These are phyloP conservation scores for Sporothrix protearum DNA, from an alignment of 2,329 filamentous ascomycete species.

Conservation along the genomic window DNA sequence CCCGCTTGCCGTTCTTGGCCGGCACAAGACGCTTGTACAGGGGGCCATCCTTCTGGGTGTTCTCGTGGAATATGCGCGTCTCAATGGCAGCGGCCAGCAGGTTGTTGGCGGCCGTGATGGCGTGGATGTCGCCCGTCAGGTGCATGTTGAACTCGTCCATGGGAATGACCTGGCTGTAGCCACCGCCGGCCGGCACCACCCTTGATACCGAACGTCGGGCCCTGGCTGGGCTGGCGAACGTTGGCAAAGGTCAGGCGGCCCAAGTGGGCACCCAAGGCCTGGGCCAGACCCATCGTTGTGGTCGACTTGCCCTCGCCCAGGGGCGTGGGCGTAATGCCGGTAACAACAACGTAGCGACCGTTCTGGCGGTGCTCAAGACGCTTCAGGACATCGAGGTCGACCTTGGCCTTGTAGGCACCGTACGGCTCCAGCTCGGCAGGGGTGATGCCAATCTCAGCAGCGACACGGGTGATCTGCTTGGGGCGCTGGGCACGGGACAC, in stretches of 20 bases:
- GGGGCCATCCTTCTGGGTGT: constrained; percentile 84
- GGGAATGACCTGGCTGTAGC: constrained; percentile 97
- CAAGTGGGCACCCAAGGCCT: constrained; percentile 86
- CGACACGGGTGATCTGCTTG: constrained; percentile 84
- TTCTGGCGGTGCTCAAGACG: constrained; percentile 82
- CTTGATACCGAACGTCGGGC: constrained; percentile 98
- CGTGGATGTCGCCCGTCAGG: constrained; percentile 95
- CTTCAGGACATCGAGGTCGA: constrained; percentile 76
- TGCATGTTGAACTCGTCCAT: constrained; percentile 99
- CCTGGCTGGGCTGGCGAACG: constrained; percentile 93
- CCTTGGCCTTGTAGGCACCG: constrained; percentile 93
- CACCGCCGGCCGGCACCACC: constrained; percentile 94
- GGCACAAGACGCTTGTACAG: constrained; percentile 87
- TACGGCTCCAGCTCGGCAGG: constrained; percentile 91
- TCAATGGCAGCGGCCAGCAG: constrained; percentile 93
- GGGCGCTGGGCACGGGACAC: constrained; percentile 85
- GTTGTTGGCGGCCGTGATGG: constrained; percentile 96
- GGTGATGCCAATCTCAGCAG: constrained; percentile 81
- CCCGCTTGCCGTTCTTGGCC: constrained; percentile 80
- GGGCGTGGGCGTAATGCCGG: constrained; percentile 93
- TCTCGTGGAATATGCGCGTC: constrained; percentile 97
- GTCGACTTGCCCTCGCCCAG: constrained; percentile 98
- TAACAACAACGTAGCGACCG: constrained; percentile 87
- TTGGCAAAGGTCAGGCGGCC: constrained; percentile 91
- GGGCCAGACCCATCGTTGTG: constrained; percentile 91